These are phyloP conservation scores for Apium graveolens DNA, from an alignment of 129 eudicot genomes.

Conservation along the genomic window DNA sequence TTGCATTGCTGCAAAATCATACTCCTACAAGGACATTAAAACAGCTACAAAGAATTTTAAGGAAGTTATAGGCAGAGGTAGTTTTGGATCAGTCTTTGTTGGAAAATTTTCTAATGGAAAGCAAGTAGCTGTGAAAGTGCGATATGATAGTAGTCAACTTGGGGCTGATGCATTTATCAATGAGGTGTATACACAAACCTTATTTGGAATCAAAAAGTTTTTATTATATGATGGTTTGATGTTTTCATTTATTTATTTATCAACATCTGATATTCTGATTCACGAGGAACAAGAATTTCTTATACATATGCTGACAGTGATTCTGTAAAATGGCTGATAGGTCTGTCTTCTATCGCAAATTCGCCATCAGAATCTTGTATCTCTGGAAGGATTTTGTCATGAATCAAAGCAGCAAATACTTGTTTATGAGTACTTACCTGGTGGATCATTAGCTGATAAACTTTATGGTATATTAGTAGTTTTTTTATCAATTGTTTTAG, in stretches of 20 bases:
- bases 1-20: conserved; percentile 53
- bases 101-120: conserved; percentile 75
- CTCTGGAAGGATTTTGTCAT: conserved; percentile 79
- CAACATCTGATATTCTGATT: not conserved
- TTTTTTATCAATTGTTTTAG: not conserved
- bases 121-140: conserved; percentile 76
- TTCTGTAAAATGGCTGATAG: conserved; percentile 30
- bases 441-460: conserved; percentile 80
- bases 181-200: conserved; percentile 47
- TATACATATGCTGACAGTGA: not conserved
- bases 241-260: too few species aligned
- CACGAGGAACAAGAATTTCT: not conserved
- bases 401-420: conserved; percentile 83
- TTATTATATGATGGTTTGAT: too few species aligned
- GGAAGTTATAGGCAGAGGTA: conserved; percentile 73
- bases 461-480: conserved; percentile 54
- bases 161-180: conserved; percentile 78
- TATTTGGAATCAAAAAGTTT: too few species aligned
- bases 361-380: conserved; percentile 75
- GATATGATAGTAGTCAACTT: conserved; percentile 58
- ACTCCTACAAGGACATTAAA: conserved; percentile 77
- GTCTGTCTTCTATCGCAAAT: conserved; percentile 71
- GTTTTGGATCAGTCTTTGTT: conserved; percentile 78
- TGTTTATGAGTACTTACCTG: conserved; percentile 76
- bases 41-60: conserved; percentile 76